Base-by-base conservation (phyloP, 1,284 basidiomycete species). In the Cutaneotrichosporon cyanovorans region DNA sequence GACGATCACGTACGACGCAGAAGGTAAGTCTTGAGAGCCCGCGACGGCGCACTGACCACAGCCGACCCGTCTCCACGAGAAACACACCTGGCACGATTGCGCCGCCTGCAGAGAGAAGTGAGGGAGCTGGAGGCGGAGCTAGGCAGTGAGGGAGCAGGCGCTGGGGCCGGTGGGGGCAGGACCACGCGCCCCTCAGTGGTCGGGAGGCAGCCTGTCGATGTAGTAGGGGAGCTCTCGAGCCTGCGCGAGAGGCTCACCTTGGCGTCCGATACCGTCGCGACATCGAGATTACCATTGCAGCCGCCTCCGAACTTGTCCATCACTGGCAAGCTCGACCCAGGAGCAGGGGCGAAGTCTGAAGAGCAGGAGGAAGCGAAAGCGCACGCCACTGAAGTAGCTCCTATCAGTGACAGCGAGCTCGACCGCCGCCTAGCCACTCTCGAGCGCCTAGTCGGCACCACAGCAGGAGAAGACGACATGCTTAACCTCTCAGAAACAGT, bases 341-440 rank as follows among this genome's bases (percentile, higher is more conserved):
- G n/a, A n/a, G n/a, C n/a, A n/a, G n/a, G n/a, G n/a, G n/a, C n/a
- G n/a, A n/a, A n/a, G n/a, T n/a, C n/a, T n/a, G n/a, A n/a, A n/a
- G n/a, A n/a, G n/a, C n/a, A n/a, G n/a, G n/a, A n/a, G n/a, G n/a
- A n/a, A n/a, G n/a, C n/a, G n/a, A n/a, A n/a, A n/a, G n/a, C n/a
- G n/a, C n/a, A n/a, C n/a, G n/a, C n/a, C n/a, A n/a, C n/a, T n/a
- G n/a, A n/a, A n/a, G n/a, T n/a, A n/a, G n/a, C n/a, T n/a, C n/a
- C n/a, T n/a, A n/a, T n/a, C n/a, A n/a, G 25, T 12, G 25, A 28
- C 4, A 38, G 42, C 2, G 46, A 50, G 5, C 39, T 54, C 25
- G 89, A 93, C 66, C 76, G 75, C 58, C 78, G 90, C 12, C 76
- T 95, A 1, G 82, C 84, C 8, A 79, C 83, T 49, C 73, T 93